Evolutionary conservation across 306 rosid genomes (phyloP).

Genomic region (Cicer chorassanicum): DNA sequence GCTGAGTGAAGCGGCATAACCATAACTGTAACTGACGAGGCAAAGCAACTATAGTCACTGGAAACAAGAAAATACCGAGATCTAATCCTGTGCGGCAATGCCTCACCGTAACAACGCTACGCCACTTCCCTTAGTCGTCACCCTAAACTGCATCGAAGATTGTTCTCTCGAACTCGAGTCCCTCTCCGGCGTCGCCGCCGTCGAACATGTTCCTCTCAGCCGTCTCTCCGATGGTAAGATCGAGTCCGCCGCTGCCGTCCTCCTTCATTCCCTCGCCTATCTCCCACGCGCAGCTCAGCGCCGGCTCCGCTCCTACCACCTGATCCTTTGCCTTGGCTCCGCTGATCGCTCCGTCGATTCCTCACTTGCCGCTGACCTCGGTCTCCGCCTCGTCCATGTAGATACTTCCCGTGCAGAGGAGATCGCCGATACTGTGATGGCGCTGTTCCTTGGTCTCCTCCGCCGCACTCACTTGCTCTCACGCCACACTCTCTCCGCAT

Average conservation of each 20-base stretch:
- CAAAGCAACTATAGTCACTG: neutral
- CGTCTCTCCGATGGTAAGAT: constrained; percentile 86
- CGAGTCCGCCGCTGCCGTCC: constrained; percentile 88
- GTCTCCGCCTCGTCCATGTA: constrained; percentile 85
- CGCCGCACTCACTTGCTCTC: constrained; percentile 94
- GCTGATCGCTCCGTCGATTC: constrained; percentile 87
- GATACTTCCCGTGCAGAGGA: constrained; percentile 94
- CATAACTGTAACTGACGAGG: constrained; percentile 7
- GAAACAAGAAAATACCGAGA: constrained; percentile 11
- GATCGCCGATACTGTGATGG: constrained; percentile 97
- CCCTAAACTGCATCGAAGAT: constrained; percentile 94
- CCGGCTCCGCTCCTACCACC: constrained; percentile 88
- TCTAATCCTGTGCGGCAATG: constrained; percentile 68
- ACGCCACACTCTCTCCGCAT: constrained; percentile 86
- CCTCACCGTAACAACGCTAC: constrained; percentile 66
- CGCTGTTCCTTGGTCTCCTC: constrained; percentile 88
- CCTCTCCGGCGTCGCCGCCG: constrained; percentile 74
- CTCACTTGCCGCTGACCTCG: constrained; percentile 85
- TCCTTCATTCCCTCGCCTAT: constrained; percentile 87
- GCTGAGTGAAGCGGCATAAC: constrained; percentile 7
- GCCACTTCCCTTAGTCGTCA: constrained; percentile 75
- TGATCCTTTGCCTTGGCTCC: constrained; percentile 94
- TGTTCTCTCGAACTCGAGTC: constrained; percentile 81
- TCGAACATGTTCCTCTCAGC: constrained; percentile 88
- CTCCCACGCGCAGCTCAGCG: constrained; percentile 99